Base-by-base conservation (phyloP, 2,329 filamentous ascomycete species). In the Cryphonectria parasitica region DNA sequence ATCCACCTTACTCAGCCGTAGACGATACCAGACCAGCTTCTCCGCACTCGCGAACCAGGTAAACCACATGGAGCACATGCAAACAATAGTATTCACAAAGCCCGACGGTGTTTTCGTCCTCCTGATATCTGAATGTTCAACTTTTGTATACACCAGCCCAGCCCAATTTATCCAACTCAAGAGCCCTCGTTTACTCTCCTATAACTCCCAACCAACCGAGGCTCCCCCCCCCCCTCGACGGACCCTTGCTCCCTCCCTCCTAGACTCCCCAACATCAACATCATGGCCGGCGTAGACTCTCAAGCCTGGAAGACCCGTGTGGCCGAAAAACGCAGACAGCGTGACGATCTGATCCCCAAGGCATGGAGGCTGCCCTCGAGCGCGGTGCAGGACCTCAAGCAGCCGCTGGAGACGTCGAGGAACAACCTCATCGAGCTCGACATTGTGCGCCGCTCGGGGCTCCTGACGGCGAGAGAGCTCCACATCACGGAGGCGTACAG, bases 361-460 rank as follows among this genome's bases (percentile, higher is more conserved):
- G 65, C 61, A 28, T 73, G 72, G 70, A 66, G 56, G 6, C 60
- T 73, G 6, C 68, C 72, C 2, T 22, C 70, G 2, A 15, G 41
- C 39, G 52, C 67, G 36, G 36, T 69, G 3, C 41, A 64, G 28
- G n/a, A 41, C 15, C 67, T 72, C 3, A n/a, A 11, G 31, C 64
- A 72, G 10, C 70, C 70, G 15, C 56, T 72, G 10, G 72, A 72
- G 62, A 52, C 54, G 22, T 68, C 69, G 7, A 70, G 64, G 41
- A 72, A 68, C n/a, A 72, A 70, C 17, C 72, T 73, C 1, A 36
- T 73, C 54, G 72, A 66, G 19, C 72, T 72, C 3, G 65, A 62
- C 2, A 64, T 72, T 1, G 52, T 36, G 15, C 67, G 62, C 39
- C 64, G 62, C 19, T 69, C 72, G 6, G 72, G 70, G 2, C 54